Conservation (phyloP, 2,329 filamentous ascomycete species). For the Aspergillus novofumigatus region DNA sequence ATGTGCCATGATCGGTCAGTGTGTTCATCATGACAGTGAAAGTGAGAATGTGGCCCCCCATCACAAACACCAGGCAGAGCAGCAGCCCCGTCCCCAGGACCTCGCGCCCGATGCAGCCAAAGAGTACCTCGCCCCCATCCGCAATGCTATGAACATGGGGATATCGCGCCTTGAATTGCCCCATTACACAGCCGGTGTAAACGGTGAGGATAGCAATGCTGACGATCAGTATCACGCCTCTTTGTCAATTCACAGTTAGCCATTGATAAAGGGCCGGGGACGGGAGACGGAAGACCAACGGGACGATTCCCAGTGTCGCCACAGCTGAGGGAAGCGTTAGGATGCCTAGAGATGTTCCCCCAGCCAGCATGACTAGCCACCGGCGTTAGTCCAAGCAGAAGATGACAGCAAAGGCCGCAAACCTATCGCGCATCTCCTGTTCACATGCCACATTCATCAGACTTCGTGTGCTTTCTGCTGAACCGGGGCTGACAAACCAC, state of each 20-base stretch:
- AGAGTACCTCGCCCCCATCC: slow-evolving; percentile 59
- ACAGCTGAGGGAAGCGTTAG: slow-evolving; percentile 52
- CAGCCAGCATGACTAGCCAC: slow-evolving; percentile 49
- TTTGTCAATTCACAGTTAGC: slow-evolving; percentile 6
- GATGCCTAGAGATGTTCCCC: slow-evolving; percentile 54
- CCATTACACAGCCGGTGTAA: slow-evolving; percentile 56
- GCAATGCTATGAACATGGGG: slow-evolving; percentile 61
- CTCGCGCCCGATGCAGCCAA: slow-evolving; percentile 57
- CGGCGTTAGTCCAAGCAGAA: slow-evolving; percentile 1
- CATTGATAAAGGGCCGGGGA: too few relatives aligned
- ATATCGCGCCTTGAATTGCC: slow-evolving; percentile 52
- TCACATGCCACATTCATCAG: slow-evolving; percentile 27
- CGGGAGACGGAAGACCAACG: slow-evolving; percentile 25
- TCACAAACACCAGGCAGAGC: slow-evolving; percentile 62
- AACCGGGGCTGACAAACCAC: slow-evolving; percentile 19
- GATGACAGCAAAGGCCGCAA: background rate
- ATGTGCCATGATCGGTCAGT: slow-evolving; percentile 56
- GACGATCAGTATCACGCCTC: slow-evolving; percentile 49
- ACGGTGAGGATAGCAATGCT: slow-evolving; percentile 50
- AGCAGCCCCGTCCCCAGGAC: slow-evolving; percentile 57
- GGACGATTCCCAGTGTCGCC: slow-evolving; percentile 48
- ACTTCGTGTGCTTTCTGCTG: slow-evolving; percentile 14
- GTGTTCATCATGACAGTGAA: slow-evolving; percentile 64
- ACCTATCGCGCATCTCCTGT: slow-evolving; percentile 4
- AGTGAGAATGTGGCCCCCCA: slow-evolving; percentile 63